Evolutionary conservation across 208 protist genomes (phyloP).

Genomic region (Leptomonas pyrrhocoris): DNA sequence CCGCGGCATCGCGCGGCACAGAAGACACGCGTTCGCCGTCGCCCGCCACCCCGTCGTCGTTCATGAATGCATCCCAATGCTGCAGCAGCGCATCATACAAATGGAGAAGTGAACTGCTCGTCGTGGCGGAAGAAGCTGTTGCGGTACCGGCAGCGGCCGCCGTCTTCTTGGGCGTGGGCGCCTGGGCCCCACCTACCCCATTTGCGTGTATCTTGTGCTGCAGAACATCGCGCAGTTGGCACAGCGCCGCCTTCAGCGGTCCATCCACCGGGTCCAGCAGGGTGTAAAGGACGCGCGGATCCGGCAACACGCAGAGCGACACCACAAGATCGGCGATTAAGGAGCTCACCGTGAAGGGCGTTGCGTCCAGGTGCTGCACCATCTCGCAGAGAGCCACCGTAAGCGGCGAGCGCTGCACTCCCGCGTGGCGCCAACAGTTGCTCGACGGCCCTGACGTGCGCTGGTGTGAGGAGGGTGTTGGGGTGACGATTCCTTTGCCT

Average conservation of each 20-base stretch:
- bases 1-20: not conserved
- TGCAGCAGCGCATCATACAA: conserved; percentile 35
- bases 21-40: not conserved
- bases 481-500: not conserved
- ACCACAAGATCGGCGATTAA: conserved; percentile 54
- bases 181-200: conserved; percentile 31
- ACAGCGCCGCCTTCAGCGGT: conserved; percentile 45
- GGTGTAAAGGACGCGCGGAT: conserved; percentile 74
- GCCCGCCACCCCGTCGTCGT: not conserved
- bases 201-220: conserved; percentile 18
- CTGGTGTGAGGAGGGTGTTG: not conserved
- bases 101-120: conserved; percentile 15
- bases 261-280: conserved; percentile 61
- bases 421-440: conserved; percentile 58
- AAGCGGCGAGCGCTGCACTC: conserved; percentile 45
- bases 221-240: conserved; percentile 36
- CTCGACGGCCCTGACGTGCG: not conserved
- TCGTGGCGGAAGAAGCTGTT: not conserved
- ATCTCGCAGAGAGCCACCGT: conserved; percentile 51
- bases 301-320: conserved; percentile 60
- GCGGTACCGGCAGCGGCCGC: not conserved
- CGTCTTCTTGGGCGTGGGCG: conserved; percentile 17
- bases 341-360: conserved; percentile 48
- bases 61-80: conserved; percentile 28
- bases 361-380: conserved; percentile 34